Evolutionary conservation across 169 alveolate genomes (phyloP), one percentile per base, ranked within the genome.

Genomic region (Eimeria brunetti): DNA sequence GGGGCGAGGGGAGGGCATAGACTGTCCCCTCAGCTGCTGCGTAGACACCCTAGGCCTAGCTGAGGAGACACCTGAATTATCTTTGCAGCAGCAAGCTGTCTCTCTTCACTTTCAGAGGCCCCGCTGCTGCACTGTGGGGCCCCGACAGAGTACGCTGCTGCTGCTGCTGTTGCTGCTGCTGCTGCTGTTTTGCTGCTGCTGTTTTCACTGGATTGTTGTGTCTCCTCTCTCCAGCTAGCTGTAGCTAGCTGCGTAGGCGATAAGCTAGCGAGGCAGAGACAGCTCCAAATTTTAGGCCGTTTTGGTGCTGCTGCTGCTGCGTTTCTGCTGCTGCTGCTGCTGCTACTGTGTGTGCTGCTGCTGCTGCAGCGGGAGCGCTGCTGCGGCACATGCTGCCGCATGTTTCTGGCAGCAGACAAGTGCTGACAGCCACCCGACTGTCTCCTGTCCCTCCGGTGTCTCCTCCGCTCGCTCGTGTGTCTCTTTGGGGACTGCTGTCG

Each of bases 401-500:
- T 14, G 64, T 60, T 41, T 64, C 89, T 38, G 46, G 73, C 9
- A 27, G 46, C 30, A 71, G 89, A 5, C 89, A 81, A 30, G 49
- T 81, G 46, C 51, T 81, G 46, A 81, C 64, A 11, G 89, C 89
- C 62, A 81, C 56, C 51, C 49, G 89, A 30, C 30, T 81, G 89
- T 49, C 89, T 81, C 89, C 89, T 53, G 71, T 53, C 5, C 71
- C 89, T 64, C 89, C 89, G 12, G 58, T 38, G 30, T 27, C 89
- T 0, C 71, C 89, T 24, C 89, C 89, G 18, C 67, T 81, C 22
- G 12, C 73, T n/a, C 89, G 89, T 41, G 46, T 81, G 18, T 81
- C 89, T n/a, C 49, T 81, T 1, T 81, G 89, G 89, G 89, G 89
- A n/a, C 89, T 81, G n/a, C 71, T 81, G 20, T 38, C 89, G 24